Evolutionary conservation across 2,329 filamentous ascomycete genomes (phyloP).

Genomic region (Exophiala mesophila): DNA sequence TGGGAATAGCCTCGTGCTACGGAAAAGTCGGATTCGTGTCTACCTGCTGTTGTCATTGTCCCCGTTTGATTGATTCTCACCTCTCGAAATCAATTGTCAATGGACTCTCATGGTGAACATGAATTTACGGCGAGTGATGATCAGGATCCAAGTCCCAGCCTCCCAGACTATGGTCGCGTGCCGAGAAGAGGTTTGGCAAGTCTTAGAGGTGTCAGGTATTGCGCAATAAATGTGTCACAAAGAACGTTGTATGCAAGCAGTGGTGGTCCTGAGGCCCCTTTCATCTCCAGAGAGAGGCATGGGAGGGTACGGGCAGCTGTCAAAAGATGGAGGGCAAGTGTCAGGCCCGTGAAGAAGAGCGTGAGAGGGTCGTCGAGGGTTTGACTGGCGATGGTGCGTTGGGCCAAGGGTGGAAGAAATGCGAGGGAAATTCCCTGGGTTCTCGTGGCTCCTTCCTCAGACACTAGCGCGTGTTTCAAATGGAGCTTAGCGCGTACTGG

Average conservation of each 20-base stretch:
- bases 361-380: conserved; percentile 1
- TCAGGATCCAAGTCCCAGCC: too few species aligned
- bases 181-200: neutral
- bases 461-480: conserved; percentile 25
- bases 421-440: conserved; percentile 5
- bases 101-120: too few species aligned
- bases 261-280: conserved; percentile 12
- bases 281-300: conserved; percentile 4
- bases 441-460: too few species aligned
- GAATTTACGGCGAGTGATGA: too few species aligned
- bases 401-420: conserved; percentile 6
- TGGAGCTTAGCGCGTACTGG: conserved; percentile 13
- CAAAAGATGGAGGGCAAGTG: conserved; percentile 1
- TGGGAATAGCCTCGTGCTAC: too few species aligned
- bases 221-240: conserved; percentile 3
- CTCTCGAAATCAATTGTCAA: too few species aligned
- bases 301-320: neutral
- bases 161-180: too few species aligned
- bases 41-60: too few species aligned
- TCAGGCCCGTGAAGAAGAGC: conserved; percentile 2
- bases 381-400: too few species aligned
- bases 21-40: too few species aligned
- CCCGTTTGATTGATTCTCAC: too few species aligned
- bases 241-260: neutral
- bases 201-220: neutral